These are phyloP conservation scores for Taphrina deformans DNA, from an alignment of 1,139 yeast genomes.

Conservation along the genomic window DNA sequence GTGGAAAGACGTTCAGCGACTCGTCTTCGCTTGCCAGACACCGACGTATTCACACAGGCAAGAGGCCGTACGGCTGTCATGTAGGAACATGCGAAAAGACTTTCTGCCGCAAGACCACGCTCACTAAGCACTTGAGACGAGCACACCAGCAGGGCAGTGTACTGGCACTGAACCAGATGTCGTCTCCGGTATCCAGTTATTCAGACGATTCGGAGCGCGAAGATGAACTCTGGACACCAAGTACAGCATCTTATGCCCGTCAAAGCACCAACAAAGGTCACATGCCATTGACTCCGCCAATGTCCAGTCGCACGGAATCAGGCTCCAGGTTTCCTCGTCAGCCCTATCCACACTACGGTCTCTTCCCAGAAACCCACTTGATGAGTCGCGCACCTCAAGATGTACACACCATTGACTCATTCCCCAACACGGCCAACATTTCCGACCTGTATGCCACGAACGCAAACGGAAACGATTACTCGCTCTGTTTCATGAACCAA, in stretches of 20 bases:
- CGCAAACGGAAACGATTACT: slow-evolving; percentile 1
- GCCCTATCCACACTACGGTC: slow-evolving; percentile 6
- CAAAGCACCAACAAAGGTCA: neutral
- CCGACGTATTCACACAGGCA: slow-evolving; percentile 48
- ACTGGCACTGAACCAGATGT: slow-evolving; percentile 8
- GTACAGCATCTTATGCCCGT: neutral
- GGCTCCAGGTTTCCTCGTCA: neutral
- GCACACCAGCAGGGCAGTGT: slow-evolving; percentile 29
- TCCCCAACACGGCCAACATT: neutral
- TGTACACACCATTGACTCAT: neutral
- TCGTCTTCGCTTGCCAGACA: slow-evolving; percentile 30
- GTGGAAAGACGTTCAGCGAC: slow-evolving; percentile 40
- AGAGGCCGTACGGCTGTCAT: slow-evolving; percentile 72
- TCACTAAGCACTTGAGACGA: slow-evolving; percentile 35
- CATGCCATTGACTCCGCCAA: slow-evolving; percentile 29
- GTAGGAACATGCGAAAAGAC: slow-evolving; percentile 66
- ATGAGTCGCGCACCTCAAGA: neutral
- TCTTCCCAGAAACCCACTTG: slow-evolving; percentile 1
- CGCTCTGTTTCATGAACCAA: neutral
- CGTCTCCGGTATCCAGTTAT: neutral
- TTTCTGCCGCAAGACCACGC: slow-evolving; percentile 37
- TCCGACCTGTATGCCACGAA: neutral
- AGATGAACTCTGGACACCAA: slow-evolving; percentile 1
- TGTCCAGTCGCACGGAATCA: slow-evolving; percentile 16
- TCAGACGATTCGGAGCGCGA: slow-evolving; percentile 9